A percentile compares a stretch with the other conserved stretches of the same genome.
phyloP scores from a whole-genome alignment of 1,284 basidiomycete genomes.

The Trametes sp. region DNA sequence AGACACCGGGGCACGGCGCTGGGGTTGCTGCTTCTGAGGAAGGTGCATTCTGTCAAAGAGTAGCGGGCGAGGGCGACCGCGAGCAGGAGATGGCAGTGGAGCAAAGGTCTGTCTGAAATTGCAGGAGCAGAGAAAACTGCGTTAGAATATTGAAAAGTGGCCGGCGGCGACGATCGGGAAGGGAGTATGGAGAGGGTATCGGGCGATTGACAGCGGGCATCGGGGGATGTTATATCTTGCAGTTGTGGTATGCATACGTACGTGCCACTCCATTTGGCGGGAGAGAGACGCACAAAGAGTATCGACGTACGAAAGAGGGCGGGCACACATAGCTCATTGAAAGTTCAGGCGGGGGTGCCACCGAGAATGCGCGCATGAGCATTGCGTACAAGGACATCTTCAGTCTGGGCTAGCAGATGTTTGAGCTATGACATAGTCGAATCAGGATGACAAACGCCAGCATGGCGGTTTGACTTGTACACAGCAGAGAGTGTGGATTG shows the following conservation, averaged over 20 bases:
- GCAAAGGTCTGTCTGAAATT: background rate
- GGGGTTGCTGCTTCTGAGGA: background rate
- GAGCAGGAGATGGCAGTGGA: background rate
- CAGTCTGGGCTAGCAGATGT: no score
- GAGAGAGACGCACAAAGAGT: no score
- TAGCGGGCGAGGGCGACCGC: background rate
- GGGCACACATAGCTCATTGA: background rate
- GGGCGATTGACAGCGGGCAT: conserved; percentile 2
- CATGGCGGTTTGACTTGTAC: no score
- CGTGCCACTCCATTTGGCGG: background rate
- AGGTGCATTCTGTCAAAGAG: background rate
- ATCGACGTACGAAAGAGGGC: background rate
- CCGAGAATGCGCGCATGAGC: background rate
- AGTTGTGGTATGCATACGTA: background rate
- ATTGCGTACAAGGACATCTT: no score
- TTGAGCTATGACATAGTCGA: no score
- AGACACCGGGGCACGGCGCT: background rate
- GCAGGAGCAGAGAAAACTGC: background rate
- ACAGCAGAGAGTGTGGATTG: no score
- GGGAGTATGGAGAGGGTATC: background rate
- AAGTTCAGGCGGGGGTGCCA: background rate
- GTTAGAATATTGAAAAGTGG: background rate
- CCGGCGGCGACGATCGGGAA: background rate
- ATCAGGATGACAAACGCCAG: no score
- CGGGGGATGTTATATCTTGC: background rate